phyloP scores from a whole-genome alignment of 176 grass and related monocot genomes.

The Puccinellia tenuiflora region DNA sequence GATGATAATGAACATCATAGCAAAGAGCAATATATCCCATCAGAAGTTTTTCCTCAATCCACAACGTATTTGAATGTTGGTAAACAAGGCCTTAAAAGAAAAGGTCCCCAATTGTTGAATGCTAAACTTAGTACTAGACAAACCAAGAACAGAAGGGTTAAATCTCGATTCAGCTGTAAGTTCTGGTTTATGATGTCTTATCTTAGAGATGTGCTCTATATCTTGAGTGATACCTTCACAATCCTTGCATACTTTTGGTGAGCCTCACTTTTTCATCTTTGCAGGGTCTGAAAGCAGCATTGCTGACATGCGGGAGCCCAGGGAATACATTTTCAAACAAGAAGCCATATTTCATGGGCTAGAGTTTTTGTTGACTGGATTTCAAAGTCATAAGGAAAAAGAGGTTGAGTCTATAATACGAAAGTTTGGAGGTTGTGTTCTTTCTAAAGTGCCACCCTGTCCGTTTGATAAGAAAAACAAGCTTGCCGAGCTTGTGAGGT shows the following conservation, averaged over 20 bases:
- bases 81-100: slow-evolving; percentile 46
- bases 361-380: slow-evolving; percentile 87
- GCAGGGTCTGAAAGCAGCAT: slow-evolving; percentile 34
- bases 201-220: not conserved
- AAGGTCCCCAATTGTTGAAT: slow-evolving; percentile 56
- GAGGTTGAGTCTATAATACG: slow-evolving; percentile 58
- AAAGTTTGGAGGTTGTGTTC: slow-evolving; percentile 63
- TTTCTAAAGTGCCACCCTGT: slow-evolving; percentile 59
- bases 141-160: slow-evolving; percentile 42
- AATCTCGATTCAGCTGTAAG: slow-evolving; percentile 51
- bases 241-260: slow-evolving; percentile 16
- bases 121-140: slow-evolving; percentile 33
- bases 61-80: slow-evolving; percentile 10
- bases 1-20: slow-evolving; percentile 18
- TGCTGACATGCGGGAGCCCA: slow-evolving; percentile 11
- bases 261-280: slow-evolving; percentile 19
- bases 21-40: slow-evolving; percentile 3
- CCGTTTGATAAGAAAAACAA: slow-evolving; percentile 49
- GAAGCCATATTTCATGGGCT: slow-evolving; percentile 67
- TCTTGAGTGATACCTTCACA: not conserved
- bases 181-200: slow-evolving; percentile 29
- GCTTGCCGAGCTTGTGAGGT: slow-evolving; percentile 33
- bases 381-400: slow-evolving; percentile 62
- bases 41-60: slow-evolving; percentile 9
- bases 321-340: slow-evolving; percentile 24